Evolutionary conservation across 2,329 filamentous ascomycete species (phyloP).

Genomic region (Metarhizium humberi): DNA sequence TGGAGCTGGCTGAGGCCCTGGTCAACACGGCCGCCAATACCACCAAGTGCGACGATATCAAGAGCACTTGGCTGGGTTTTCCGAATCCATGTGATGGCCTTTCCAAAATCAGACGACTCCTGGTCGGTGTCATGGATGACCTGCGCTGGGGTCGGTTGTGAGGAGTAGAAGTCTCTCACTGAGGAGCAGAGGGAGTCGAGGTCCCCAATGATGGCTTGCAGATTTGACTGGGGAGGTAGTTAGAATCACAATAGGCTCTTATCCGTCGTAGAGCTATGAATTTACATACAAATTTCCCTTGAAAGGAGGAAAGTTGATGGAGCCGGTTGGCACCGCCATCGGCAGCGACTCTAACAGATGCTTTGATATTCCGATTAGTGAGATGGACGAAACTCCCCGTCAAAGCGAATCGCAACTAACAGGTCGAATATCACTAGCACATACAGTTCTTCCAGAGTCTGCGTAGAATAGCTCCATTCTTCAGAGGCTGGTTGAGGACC

Average conservation of each 20-base stretch:
- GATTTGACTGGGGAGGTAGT: slow-evolving; percentile 35
- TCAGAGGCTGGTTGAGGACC: slow-evolving; percentile 43
- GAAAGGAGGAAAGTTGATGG: slow-evolving; percentile 33
- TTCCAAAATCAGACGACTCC: slow-evolving; percentile 84
- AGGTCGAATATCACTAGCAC: background rate
- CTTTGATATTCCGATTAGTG: slow-evolving; percentile 26
- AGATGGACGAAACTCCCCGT: background rate
- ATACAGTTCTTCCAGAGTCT: slow-evolving; percentile 40
- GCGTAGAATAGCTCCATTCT: slow-evolving; percentile 35
- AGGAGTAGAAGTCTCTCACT: slow-evolving; percentile 57
- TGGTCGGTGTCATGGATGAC: slow-evolving; percentile 71
- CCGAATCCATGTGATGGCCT: slow-evolving; percentile 59
- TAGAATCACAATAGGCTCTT: background rate
- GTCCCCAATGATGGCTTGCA: slow-evolving; percentile 76
- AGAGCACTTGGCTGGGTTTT: slow-evolving; percentile 22
- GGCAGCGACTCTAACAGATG: slow-evolving; percentile 64
- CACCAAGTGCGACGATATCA: slow-evolving; percentile 74
- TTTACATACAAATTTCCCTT: slow-evolving; percentile 31
- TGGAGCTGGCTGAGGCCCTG: slow-evolving; percentile 86
- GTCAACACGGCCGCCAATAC: slow-evolving; percentile 83
- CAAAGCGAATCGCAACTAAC: background rate
- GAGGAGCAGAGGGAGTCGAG: slow-evolving; percentile 69
- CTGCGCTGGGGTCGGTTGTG: slow-evolving; percentile 36
- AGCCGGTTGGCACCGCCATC: slow-evolving; percentile 87
- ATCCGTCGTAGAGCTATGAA: background rate